A percentile compares a stretch with the other conserved stretches of the same genome.
Evolutionary conservation across 2,329 filamentous ascomycete genomes (phyloP).

Genomic region (Calonectria ilicicola): DNA sequence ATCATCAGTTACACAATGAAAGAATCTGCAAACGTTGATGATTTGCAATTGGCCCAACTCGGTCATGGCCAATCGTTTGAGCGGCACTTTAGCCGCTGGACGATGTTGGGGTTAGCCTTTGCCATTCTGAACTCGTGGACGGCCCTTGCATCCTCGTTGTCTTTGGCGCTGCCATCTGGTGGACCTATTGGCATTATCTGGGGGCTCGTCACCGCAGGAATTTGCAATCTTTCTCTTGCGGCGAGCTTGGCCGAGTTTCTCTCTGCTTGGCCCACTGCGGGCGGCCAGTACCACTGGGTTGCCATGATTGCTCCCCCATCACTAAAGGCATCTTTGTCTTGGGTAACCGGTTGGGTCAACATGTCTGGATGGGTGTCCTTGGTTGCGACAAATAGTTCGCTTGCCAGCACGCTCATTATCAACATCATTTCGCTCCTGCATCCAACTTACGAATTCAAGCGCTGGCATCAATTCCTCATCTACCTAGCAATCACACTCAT

Average conservation of each 20-base stretch:
- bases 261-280: conserved; percentile 69
- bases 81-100: conserved; percentile 23
- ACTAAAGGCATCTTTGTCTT: conserved; percentile 41
- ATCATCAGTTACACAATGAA: conserved; percentile 2
- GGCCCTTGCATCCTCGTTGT: conserved; percentile 58
- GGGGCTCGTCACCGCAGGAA: conserved; percentile 57
- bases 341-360: conserved; percentile 69
- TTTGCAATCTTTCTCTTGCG: conserved; percentile 61
- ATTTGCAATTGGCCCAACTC: conserved; percentile 20
- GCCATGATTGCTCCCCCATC: conserved; percentile 52
- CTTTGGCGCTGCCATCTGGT: conserved; percentile 71
- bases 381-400: conserved; percentile 74
- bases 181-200: conserved; percentile 73
- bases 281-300: conserved; percentile 79
- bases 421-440: conserved; percentile 73
- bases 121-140: conserved; percentile 63
- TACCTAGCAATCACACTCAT: conserved; percentile 45
- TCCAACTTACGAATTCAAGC: conserved; percentile 64
- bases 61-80: conserved; percentile 24
- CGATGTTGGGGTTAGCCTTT: conserved; percentile 59
- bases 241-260: conserved; percentile 78
- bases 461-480: conserved; percentile 78
- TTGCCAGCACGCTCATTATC: conserved; percentile 75
- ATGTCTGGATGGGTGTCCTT: conserved; percentile 74
- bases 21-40: conserved; percentile 4